These are phyloP conservation scores for Seiridium cupressi DNA, from an alignment of 2,329 filamentous ascomycete species.

Conservation along the genomic window DNA sequence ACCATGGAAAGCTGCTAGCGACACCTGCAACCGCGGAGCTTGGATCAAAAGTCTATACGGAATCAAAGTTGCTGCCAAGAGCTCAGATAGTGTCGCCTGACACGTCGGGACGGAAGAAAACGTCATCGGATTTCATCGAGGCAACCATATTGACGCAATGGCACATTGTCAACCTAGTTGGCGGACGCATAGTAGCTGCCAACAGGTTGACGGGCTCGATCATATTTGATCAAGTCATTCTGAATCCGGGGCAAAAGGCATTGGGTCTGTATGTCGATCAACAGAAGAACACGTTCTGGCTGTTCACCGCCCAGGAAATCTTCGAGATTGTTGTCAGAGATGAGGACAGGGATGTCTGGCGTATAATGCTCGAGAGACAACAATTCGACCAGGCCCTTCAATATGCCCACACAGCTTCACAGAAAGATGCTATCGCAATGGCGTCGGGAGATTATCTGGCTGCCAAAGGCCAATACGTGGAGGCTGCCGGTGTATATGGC, in stretches of 20 bases:
- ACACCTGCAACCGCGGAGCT: constrained; percentile 61
- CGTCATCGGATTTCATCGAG: constrained; percentile 70
- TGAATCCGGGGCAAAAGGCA: constrained; percentile 75
- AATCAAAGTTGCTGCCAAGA: constrained; percentile 74
- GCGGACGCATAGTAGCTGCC: constrained; percentile 77
- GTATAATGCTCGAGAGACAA: constrained; percentile 82
- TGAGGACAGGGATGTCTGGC: constrained; percentile 92
- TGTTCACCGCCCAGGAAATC: constrained; percentile 88
- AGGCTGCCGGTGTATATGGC: constrained; percentile 88
- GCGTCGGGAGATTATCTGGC: constrained; percentile 89
- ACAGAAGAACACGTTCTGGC: constrained; percentile 96
- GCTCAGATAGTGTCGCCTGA: constrained; percentile 71
- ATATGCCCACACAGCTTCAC: constrained; percentile 75
- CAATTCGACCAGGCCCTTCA: constrained; percentile 86
- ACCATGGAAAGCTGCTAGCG: constrained; percentile 76
- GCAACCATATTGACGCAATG: constrained; percentile 88
- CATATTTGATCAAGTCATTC: constrained; percentile 83
- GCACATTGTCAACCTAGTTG: constrained; percentile 83
- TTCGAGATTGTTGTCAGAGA: constrained; percentile 90
- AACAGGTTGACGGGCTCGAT: constrained; percentile 84
- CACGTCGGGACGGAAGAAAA: constrained; percentile 60
- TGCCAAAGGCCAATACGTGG: constrained; percentile 74
- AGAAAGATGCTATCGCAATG: constrained; percentile 89
- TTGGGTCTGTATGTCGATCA: constrained; percentile 86
- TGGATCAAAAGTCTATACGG: constrained; percentile 72